These are phyloP conservation scores for Harringtonia aguacate DNA, from an alignment of 2,329 filamentous ascomycete species.

Conservation along the genomic window DNA sequence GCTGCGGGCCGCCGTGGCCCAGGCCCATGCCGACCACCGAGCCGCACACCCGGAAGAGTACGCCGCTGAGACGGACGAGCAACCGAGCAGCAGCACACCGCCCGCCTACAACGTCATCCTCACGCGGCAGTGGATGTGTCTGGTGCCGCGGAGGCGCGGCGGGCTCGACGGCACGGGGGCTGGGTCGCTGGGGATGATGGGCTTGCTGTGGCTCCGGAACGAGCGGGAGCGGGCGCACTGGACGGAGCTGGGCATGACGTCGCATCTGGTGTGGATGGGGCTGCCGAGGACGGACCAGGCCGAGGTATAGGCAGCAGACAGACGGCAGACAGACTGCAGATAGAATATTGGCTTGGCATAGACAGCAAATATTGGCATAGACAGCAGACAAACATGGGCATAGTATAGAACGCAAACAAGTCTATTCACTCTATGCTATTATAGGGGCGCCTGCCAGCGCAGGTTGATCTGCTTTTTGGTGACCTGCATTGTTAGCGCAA, in stretches of 20 bases:
- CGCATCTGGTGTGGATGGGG: constrained; percentile 14
- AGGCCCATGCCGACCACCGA: constrained; percentile 10
- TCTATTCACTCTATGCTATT: constrained; percentile 1
- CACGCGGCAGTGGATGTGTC: constrained; percentile 19
- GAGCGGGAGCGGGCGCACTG: constrained; percentile 16
- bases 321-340: background rate
- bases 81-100: background rate
- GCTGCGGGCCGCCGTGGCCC: constrained; percentile 9
- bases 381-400: too few species aligned
- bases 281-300: constrained; percentile 5
- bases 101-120: constrained; percentile 22
- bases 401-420: too few species aligned
- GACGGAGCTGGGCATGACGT: constrained; percentile 14
- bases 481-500: constrained; percentile 31
- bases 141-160: constrained; percentile 21
- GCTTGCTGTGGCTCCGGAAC: constrained; percentile 19
- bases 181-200: constrained; percentile 24
- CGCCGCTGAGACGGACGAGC: too few species aligned
- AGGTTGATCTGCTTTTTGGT: constrained; percentile 58
- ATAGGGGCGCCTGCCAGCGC: constrained; percentile 39
- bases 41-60: constrained; percentile 2
- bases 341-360: too few species aligned
- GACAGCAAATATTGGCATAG: background rate
- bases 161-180: constrained; percentile 15
- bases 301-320: background rate